Evolutionary conservation across 495 filamentous ascomycete genomes (phyloP).

Genomic region (Aspergillus heteromorphus): DNA sequence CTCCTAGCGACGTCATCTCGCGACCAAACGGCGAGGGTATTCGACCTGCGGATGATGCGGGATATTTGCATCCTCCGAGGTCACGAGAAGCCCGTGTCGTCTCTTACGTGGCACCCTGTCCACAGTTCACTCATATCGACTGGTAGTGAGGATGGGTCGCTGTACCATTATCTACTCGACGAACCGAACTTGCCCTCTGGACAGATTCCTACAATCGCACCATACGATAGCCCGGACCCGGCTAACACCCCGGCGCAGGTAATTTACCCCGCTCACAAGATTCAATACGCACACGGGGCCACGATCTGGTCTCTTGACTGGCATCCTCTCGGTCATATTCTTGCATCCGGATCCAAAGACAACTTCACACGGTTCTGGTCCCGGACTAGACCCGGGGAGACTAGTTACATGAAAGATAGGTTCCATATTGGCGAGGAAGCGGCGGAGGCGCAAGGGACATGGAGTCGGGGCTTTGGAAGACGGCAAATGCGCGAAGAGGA

Average conservation of each 20-base stretch:
- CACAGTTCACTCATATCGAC: slow-evolving; percentile 86
- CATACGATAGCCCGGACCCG: slow-evolving; percentile 78
- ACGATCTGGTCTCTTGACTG: slow-evolving; percentile 96
- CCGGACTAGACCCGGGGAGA: slow-evolving; percentile 79
- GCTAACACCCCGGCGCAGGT: slow-evolving; percentile 72
- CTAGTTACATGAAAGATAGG: slow-evolving; percentile 74
- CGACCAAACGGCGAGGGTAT: slow-evolving; percentile 85
- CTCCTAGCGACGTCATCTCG: slow-evolving; percentile 87
- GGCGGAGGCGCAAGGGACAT: slow-evolving; percentile 88
- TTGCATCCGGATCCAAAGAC: slow-evolving; percentile 98
- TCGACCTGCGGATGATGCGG: slow-evolving; percentile 97
- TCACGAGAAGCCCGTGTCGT: slow-evolving; percentile 92
- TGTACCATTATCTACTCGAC: slow-evolving; percentile 89
- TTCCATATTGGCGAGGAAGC: slow-evolving; percentile 93
- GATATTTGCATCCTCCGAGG: slow-evolving; percentile 87
- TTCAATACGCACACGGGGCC: slow-evolving; percentile 84
- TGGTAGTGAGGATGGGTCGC: slow-evolving; percentile 78
- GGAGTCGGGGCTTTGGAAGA: slow-evolving; percentile 72
- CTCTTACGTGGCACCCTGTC: slow-evolving; percentile 88
- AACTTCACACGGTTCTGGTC: slow-evolving; percentile 96
- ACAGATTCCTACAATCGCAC: slow-evolving; percentile 59
- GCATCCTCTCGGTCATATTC: slow-evolving; percentile 92
- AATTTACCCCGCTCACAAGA: slow-evolving; percentile 79
- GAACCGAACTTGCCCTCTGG: slow-evolving; percentile 79
- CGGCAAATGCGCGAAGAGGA: slow-evolving; percentile 84